Evolutionary conservation across 164 flowering plant genomes (phyloP), one percentile per base, ranked within the genome.

Genomic region (Vitis rotundifolia): DNA sequence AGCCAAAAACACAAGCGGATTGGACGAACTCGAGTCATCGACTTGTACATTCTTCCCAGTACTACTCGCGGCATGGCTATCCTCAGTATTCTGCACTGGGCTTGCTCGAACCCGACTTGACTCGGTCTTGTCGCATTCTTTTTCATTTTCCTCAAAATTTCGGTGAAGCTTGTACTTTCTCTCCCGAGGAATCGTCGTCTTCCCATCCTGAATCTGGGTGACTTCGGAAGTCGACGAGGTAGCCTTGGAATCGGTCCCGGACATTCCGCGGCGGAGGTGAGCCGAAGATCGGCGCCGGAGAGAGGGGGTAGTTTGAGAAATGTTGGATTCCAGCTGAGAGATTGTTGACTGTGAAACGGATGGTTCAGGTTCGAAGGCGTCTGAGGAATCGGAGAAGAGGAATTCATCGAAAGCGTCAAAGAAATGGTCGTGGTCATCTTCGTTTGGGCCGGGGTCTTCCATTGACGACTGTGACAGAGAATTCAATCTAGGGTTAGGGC

Each of bases 391-490:
- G 64, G 58, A 59, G 66, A 78, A 77, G 11, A 85, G 80, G 56
- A 84, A 81, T 3, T 80, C 86, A 49, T 86, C 86, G 29, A 60
- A 14, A 8, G 86, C 84, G 54, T 88, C 91, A 67, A 74, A 58
- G 79, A 84, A 84, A 7, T 58, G 57, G 56, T 75, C 77, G 26
- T 73, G 78, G 22, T 76, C 76, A 29, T 78, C 76, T 50, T 49
- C 29, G 5, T 11, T 50, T 31, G 52, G 19, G 28, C 14, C 54
- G 6, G 65, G 13, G 4, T 76, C 47, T 49, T 69, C 71, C 86
- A 73, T 75, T 61, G 55, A 14, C 19, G 47, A 71, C 6, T 37
- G 44, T 37, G 44, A 37, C 6, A 37, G 44, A 37, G 44, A 6
- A 37, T 37, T 37, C 44, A 3, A 37, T 3, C 6, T 37, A 37